Percentiles rank a stretch among this genome's conserved stretches.
Evolutionary conservation across 1,284 basidiomycete genomes (phyloP).

Genomic region (Trichosporon sp.): DNA sequence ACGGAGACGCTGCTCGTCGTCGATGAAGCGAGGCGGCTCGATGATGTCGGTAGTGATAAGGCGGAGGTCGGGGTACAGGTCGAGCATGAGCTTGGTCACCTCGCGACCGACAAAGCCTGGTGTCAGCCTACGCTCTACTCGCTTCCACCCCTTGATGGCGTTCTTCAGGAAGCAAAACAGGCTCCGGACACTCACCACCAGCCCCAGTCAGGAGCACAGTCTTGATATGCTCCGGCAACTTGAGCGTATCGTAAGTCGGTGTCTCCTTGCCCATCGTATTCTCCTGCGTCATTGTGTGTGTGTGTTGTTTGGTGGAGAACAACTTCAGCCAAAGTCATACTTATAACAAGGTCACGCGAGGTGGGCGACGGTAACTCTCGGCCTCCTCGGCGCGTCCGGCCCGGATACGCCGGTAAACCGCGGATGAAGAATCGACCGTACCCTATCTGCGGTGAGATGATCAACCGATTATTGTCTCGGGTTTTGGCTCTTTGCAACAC

Average conservation of each 20-base stretch:
- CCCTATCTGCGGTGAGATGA: neutral
- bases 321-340: neutral
- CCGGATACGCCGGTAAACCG: neutral
- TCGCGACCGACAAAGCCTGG: conserved; percentile 47
- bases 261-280: neutral
- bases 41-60: conserved; percentile 58
- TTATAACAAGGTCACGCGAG: neutral
- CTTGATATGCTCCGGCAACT: conserved; percentile 45
- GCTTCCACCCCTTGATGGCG: too few species aligned
- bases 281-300: conserved; percentile 20
- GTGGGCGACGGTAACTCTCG: neutral
- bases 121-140: neutral
- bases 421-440: neutral
- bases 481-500: too few species aligned
- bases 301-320: neutral
- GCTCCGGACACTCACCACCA: conserved; percentile 51
- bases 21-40: conserved; percentile 51
- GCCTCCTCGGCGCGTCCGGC: neutral
- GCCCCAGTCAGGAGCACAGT: conserved; percentile 58
- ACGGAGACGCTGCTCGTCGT: conserved; percentile 39
- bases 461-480: neutral
- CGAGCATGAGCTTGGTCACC: conserved; percentile 48
- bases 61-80: conserved; percentile 50
- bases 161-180: neutral
- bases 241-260: conserved; percentile 40